Evolutionary conservation across 306 rosid genomes (phyloP).

Genomic region (Pterocarpus macrocarpus): DNA sequence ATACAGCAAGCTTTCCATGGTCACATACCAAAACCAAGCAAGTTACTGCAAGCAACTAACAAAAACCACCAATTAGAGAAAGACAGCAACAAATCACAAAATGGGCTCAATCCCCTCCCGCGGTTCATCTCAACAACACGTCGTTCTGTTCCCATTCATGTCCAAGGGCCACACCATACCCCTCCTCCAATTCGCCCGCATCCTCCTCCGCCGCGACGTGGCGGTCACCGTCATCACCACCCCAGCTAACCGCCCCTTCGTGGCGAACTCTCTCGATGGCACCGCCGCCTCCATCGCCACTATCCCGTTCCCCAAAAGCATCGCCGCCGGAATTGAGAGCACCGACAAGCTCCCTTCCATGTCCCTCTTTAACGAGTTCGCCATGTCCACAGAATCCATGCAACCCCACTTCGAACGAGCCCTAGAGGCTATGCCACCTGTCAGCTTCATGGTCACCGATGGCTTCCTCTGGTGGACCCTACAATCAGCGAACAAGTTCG

Average conservation of each 20-base stretch:
- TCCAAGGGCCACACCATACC: conserved; percentile 43
- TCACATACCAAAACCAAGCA: no score
- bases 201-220: conserved; percentile 19
- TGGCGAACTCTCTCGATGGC: neutral
- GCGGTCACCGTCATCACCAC: conserved; percentile 37
- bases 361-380: conserved; percentile 5
- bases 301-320: neutral
- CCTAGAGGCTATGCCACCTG: neutral
- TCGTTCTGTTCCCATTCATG: conserved; percentile 41
- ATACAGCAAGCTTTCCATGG: no score
- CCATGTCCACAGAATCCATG: conserved; percentile 13
- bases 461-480: conserved; percentile 39
- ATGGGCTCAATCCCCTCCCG: no score
- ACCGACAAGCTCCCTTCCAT: conserved; percentile 35
- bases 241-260: conserved; percentile 8
- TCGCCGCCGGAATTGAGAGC: conserved; percentile 13
- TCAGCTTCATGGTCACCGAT: conserved; percentile 41
- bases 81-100: no score
- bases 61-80: no score
- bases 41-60: no score
- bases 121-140: neutral
- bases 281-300: conserved; percentile 16
- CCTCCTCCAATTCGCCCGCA: conserved; percentile 32
- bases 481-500: neutral
- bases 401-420: conserved; percentile 7